A percentile compares a stretch with the other conserved stretches of the same genome.
phyloP scores from a whole-genome alignment of 768 basidiomycete genomes.

The Naematelia encephala region DNA sequence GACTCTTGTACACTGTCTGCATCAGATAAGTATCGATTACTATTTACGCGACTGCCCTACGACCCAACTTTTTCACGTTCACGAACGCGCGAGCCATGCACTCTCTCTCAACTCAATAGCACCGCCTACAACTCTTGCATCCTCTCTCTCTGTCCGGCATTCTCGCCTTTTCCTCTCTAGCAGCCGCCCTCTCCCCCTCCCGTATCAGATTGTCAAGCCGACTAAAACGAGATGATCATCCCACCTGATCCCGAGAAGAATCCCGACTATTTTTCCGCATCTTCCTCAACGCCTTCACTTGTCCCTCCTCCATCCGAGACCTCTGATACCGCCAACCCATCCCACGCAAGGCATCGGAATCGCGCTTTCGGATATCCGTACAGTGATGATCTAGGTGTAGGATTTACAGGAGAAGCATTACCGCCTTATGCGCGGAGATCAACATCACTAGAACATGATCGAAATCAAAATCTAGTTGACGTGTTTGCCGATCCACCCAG shows the following conservation, averaged over 20 bases:
- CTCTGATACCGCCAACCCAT: conserved; percentile 10
- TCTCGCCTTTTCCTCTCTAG: neutral
- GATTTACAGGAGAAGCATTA: conserved; percentile 19
- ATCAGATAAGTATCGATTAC: neutral
- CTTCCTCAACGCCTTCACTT: conserved; percentile 29
- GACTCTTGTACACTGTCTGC: neutral
- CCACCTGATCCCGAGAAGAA: conserved; percentile 49
- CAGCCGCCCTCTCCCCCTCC: too few relatives aligned
- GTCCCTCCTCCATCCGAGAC: conserved; percentile 1
- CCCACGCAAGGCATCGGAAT: conserved; percentile 2
- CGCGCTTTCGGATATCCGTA: conserved; percentile 17
- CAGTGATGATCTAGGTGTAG: conserved; percentile 16
- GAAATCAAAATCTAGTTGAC: neutral
- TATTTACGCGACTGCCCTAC: neutral
- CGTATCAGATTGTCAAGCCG: too few relatives aligned
- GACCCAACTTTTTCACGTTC: neutral
- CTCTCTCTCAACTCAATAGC: neutral
- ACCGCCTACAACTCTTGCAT: neutral
- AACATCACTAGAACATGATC: neutral
- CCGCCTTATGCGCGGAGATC: conserved; percentile 37
- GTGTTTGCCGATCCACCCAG: conserved; percentile 6
- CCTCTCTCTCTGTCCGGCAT: neutral
- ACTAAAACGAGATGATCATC: conserved; percentile 40
- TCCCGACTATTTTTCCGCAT: conserved; percentile 27
- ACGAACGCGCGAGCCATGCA: neutral